Base-by-base conservation (phyloP, 169 alveolate species). In the Miamiensis avidus region DNA sequence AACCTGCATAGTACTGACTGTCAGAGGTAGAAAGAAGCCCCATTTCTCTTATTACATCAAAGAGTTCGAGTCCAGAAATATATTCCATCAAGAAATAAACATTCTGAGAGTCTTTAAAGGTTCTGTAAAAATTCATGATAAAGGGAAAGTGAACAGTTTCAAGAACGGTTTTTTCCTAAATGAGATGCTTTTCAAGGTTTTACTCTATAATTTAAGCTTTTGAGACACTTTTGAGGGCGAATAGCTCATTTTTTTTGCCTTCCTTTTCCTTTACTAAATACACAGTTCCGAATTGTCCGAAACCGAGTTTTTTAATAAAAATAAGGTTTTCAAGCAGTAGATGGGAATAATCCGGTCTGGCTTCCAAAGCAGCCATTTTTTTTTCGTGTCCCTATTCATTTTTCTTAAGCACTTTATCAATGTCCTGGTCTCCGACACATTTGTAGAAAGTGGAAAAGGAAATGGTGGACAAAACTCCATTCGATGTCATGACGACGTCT, bases 51-150 rank as follows among this genome's bases (percentile, higher is more conserved):
- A 95, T 85, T n/a, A 91, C 95, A 81, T 93, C 89, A 74, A 91
- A 93, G 25, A 93, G 78, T 75, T 95, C 97, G 83, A 88, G 90
- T 76, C 98, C 98, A 75, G 91, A 90, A 33, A 95, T 81, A 49
- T 88, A 86, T 84, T 95, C 97, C 34, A 81, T 91, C 34, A 95
- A 79, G 83, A 91, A 93, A 88, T 92, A 95, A 25, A 93, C 81
- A 74, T 92, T 73, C 0, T 86, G 78, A n/a, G 88, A 74, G 83
- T 93, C 96, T 84, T 93, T 89, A 77, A 89, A 92, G n/a, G 91
- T 84, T 81, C 90, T 92, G 31, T 88, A 89, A 0, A 95, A 84
- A 85, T 93, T 92, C 89, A 95, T 82, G 1, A 95, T 93, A 72
- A 93, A 94, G 0, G 97, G 96, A n/a, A 86, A 86, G 25, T 86